phyloP scores from a whole-genome alignment of 2,329 filamentous ascomycete species.

The Cercospora nicotianae region DNA sequence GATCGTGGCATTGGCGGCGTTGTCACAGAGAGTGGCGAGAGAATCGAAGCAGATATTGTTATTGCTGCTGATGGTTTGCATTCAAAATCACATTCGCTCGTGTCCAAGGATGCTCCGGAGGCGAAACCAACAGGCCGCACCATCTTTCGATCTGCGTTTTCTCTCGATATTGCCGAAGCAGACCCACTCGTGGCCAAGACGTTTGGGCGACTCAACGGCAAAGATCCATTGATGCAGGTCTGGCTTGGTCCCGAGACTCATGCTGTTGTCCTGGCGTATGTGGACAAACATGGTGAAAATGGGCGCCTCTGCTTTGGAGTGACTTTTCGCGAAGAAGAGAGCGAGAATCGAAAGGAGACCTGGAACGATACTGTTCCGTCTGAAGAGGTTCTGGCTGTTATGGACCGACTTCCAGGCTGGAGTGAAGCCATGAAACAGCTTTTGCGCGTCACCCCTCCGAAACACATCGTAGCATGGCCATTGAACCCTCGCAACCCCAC shows the following conservation, averaged over 20 bases:
- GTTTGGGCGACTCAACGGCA: constrained; percentile 24
- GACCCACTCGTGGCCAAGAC: constrained; percentile 25
- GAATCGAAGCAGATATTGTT: constrained; percentile 45
- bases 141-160: constrained; percentile 25
- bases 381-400: constrained; percentile 34
- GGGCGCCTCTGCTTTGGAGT: constrained; percentile 53
- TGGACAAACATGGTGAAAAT: constrained; percentile 48
- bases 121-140: constrained; percentile 26
- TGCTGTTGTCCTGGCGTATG: constrained; percentile 42
- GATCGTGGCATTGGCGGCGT: constrained; percentile 30
- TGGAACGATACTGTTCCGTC: constrained; percentile 47
- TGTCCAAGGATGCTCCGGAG: constrained; percentile 14
- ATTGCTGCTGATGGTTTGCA: constrained; percentile 37
- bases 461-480: constrained; percentile 53
- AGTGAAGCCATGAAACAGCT: constrained; percentile 50
- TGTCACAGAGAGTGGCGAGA: constrained; percentile 42
- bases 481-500: constrained; percentile 56
- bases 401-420: constrained; percentile 34
- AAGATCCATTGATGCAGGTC: constrained; percentile 23
- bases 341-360: constrained; percentile 39
- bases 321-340: constrained; percentile 46
- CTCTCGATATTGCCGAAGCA: constrained; percentile 23
- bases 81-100: constrained; percentile 15
- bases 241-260: constrained; percentile 30
- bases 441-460: constrained; percentile 43